Conservation (phyloP, 768 basidiomycete genomes). For the Tubosaeta sp. region DNA sequence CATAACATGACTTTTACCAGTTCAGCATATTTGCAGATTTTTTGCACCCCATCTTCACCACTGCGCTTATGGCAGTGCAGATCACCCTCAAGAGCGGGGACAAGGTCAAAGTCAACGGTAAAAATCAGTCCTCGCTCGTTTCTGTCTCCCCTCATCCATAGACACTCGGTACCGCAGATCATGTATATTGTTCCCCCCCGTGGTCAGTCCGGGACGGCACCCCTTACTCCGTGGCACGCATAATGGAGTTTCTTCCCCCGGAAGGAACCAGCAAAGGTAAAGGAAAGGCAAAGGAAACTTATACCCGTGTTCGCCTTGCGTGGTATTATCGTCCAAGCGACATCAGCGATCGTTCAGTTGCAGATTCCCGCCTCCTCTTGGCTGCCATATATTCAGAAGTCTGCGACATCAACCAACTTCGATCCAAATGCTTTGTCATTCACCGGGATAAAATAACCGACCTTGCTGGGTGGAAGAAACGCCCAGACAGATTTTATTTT, state of each 20-base stretch:
- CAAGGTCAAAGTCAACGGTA: constrained; percentile 85
- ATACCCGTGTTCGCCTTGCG: constrained; percentile 83
- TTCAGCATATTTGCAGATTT: constrained; percentile 21
- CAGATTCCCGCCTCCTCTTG: constrained; percentile 87
- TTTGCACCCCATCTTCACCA: constrained; percentile 19
- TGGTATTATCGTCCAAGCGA: constrained; percentile 98
- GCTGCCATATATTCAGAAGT: constrained; percentile 97
- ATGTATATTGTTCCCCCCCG: constrained; percentile 93
- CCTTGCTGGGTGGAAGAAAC: constrained; percentile 89
- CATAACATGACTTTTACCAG: not conserved
- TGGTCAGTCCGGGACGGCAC: constrained; percentile 92
- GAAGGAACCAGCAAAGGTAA: constrained; percentile 64
- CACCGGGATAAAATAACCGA: constrained; percentile 96
- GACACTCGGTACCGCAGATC: constrained; percentile 58
- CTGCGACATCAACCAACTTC: constrained; percentile 90
- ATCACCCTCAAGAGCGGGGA: constrained; percentile 77
- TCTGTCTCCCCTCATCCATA: constrained; percentile 15
- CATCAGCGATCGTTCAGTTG: constrained; percentile 86
- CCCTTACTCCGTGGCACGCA: constrained; percentile 91
- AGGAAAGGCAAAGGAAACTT: constrained; percentile 62
- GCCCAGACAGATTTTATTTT: constrained; percentile 95
- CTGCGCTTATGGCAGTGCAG: constrained; percentile 27
- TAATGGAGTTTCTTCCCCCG: constrained; percentile 93
- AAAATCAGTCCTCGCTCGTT: constrained; percentile 22
- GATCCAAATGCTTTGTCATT: constrained; percentile 89